Percentiles rank a stretch among this genome's conserved stretches.
These are phyloP conservation scores for Gossypium anomalum DNA, from an alignment of 345 rosid genomes.

Conservation along the genomic window DNA sequence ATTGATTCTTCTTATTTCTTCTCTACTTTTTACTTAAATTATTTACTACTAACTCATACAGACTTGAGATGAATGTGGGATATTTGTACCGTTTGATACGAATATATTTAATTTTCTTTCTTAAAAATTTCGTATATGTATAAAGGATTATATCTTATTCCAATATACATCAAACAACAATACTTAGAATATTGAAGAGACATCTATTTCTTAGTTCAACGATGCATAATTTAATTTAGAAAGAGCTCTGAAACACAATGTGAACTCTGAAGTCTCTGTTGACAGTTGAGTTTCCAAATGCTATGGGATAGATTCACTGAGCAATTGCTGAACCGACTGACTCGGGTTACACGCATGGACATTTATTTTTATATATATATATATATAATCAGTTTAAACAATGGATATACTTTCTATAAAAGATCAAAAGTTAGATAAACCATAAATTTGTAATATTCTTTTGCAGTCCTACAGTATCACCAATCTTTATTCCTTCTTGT, in stretches of 20 bases:
- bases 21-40: too few relatives aligned
- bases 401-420: not conserved
- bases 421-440: not conserved
- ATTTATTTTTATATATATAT: not conserved
- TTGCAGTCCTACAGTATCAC: not conserved
- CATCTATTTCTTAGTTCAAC: not conserved
- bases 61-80: too few relatives aligned
- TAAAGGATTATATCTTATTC: too few relatives aligned
- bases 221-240: not conserved
- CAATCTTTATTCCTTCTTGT: not conserved
- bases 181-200: too few relatives aligned
- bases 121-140: too few relatives aligned
- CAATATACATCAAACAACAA: too few relatives aligned
- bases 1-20: not conserved
- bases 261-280: not conserved
- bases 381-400: too few relatives aligned
- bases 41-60: too few relatives aligned
- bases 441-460: not conserved
- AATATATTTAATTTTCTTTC: too few relatives aligned
- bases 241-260: not conserved
- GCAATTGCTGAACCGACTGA: not conserved
- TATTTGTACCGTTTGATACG: too few relatives aligned
- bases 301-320: constrained; percentile 1
- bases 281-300: not conserved
- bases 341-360: not conserved